A percentile compares a stretch with the other conserved stretches of the same genome.
phyloP scores from a whole-genome alignment of 371 early-diverging fungal species.

The Gilbertella persicaria region DNA sequence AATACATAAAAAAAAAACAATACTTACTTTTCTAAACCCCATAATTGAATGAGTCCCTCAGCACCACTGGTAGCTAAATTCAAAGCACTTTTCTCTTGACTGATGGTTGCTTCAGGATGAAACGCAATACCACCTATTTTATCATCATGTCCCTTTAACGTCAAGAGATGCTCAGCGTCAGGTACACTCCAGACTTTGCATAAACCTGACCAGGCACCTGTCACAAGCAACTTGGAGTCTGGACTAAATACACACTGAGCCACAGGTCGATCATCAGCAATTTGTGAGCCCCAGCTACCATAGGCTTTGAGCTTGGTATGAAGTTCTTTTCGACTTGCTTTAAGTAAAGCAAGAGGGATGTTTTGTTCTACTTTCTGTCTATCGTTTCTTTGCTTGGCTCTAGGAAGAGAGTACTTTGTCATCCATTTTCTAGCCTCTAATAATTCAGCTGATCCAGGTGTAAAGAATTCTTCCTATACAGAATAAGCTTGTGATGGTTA shows the following conservation, averaged over 20 bases:
- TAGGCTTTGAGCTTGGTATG: constrained; percentile 71
- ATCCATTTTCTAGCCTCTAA: constrained; percentile 74
- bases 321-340: constrained; percentile 78
- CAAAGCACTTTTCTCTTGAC: constrained; percentile 57
- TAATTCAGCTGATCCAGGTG: constrained; percentile 74
- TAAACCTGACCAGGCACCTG: constrained; percentile 86
- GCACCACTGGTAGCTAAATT: constrained; percentile 85
- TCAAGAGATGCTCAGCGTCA: constrained; percentile 58
- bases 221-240: constrained; percentile 75
- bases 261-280: constrained; percentile 91
- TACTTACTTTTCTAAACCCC: constrained; percentile 73
- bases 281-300: constrained; percentile 79
- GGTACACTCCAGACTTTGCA: constrained; percentile 90
- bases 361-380: constrained; percentile 69
- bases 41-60: constrained; percentile 78
- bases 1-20: no score
- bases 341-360: constrained; percentile 71
- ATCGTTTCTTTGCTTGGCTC: constrained; percentile 74
- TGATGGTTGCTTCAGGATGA: constrained; percentile 81
- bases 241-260: constrained; percentile 82
- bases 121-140: constrained; percentile 88
- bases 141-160: constrained; percentile 81
- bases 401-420: constrained; percentile 77
- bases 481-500: not conserved
- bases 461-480: constrained; percentile 84